Percentiles rank a stretch among this genome's conserved stretches.
Conservation (phyloP, 768 basidiomycete species). For the Psilocybe subaeruginosa region DNA sequence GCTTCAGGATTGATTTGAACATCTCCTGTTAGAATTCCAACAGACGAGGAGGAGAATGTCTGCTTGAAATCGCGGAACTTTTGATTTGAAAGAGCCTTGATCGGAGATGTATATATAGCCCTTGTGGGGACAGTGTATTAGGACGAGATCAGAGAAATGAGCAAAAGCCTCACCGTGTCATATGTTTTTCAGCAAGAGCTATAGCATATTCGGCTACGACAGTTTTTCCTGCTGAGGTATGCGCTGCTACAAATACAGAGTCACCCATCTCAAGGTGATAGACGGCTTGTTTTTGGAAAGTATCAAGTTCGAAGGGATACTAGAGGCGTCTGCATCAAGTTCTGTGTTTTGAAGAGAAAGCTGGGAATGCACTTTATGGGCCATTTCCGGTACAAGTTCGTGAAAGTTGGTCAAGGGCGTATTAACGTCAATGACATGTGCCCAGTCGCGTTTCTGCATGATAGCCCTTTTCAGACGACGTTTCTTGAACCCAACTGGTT, state of each 20-base stretch:
- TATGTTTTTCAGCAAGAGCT: slow-evolving; percentile 94
- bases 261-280: slow-evolving; percentile 97
- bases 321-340: slow-evolving; percentile 28
- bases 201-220: slow-evolving; percentile 99
- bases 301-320: slow-evolving; percentile 99
- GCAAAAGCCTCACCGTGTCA: slow-evolving; percentile 77
- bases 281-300: slow-evolving; percentile 98
- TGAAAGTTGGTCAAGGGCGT: slow-evolving; percentile 87
- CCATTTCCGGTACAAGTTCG: slow-evolving; percentile 96
- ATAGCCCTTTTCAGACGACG: slow-evolving; percentile 46
- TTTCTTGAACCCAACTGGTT: slow-evolving; percentile 47
- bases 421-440: slow-evolving; percentile 94
- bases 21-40: slow-evolving; percentile 97
- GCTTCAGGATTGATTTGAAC: slow-evolving; percentile 99
- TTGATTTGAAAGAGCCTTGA: slow-evolving; percentile 98
- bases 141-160: slow-evolving; percentile 13
- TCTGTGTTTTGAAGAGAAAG: background rate
- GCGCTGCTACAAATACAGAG: slow-evolving; percentile 99
- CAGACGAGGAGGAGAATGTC: slow-evolving; percentile 87
- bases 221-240: slow-evolving; percentile 99
- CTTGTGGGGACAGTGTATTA: slow-evolving; percentile 41
- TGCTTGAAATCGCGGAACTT: slow-evolving; percentile 99
- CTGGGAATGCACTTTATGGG: slow-evolving; percentile 70
- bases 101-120: slow-evolving; percentile 98
- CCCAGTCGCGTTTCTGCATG: slow-evolving; percentile 91